Evolutionary conservation across 176 grass and related monocot species (phyloP).

Genomic region (Rhynchospora breviuscula): DNA sequence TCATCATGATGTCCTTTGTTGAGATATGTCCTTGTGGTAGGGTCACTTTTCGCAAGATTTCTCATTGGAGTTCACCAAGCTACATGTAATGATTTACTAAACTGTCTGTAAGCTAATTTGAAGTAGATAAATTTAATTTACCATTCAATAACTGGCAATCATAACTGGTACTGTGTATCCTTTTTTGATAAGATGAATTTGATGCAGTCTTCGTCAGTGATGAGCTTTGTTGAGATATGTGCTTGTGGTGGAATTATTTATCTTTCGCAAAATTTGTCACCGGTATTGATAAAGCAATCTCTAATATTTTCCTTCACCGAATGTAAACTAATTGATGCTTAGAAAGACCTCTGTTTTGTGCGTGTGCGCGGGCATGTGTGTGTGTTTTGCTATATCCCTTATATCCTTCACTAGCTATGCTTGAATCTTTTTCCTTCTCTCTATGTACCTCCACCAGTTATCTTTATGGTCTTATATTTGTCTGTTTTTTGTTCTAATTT

Average conservation of each 20-base stretch:
- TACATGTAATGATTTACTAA: neutral
- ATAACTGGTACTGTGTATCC: neutral
- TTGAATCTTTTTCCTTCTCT: constrained; percentile 10
- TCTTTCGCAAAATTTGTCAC: neutral
- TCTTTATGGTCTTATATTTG: constrained; percentile 17
- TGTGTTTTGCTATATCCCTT: neutral
- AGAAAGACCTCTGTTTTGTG: neutral
- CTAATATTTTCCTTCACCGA: neutral
- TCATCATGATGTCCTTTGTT: neutral
- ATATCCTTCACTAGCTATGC: neutral
- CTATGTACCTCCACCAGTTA: neutral
- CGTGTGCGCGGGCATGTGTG: neutral
- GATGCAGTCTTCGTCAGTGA: neutral
- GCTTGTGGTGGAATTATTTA: neutral
- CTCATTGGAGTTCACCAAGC: neutral
- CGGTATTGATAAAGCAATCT: neutral
- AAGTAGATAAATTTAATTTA: neutral
- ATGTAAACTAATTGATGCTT: constrained; percentile 3
- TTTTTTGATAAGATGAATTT: neutral
- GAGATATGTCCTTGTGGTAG: neutral
- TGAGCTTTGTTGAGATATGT: neutral
- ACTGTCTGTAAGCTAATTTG: neutral
- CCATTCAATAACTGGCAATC: neutral
- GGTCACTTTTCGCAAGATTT: neutral
- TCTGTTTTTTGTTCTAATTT: constrained; percentile 32